Percentiles rank a stretch among this genome's conserved stretches.
These are phyloP conservation scores for Conringia planisiliqua DNA, from an alignment of 345 rosid genomes.

Conservation along the genomic window DNA sequence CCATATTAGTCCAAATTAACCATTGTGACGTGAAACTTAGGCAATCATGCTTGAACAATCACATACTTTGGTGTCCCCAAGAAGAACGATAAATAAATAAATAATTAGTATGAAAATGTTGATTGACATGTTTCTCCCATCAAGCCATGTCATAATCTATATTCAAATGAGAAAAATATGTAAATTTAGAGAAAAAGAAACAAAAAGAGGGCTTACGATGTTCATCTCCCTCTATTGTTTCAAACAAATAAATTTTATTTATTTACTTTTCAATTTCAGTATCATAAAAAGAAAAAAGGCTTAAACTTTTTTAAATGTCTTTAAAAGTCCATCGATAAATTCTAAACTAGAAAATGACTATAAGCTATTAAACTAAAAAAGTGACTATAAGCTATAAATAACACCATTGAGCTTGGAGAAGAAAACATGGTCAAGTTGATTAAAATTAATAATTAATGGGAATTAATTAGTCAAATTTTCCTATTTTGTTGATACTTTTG, in stretches of 20 bases:
- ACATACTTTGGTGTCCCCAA: slow-evolving; percentile 10
- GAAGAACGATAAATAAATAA: neutral
- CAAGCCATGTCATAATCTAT: neutral
- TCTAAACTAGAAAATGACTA: neutral
- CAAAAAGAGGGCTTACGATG: neutral
- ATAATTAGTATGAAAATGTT: neutral
- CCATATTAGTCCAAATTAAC: neutral
- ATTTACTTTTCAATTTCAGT: neutral
- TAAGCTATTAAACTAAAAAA: neutral
- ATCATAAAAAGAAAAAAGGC: neutral
- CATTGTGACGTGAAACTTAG: slow-evolving; percentile 28
- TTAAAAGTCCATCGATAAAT: neutral
- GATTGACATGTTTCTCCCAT: slow-evolving; percentile 2
- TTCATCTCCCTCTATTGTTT: neutral
- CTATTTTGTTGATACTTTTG: neutral
- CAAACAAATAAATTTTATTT: neutral
- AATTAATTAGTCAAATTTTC: neutral
- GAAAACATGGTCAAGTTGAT: neutral
- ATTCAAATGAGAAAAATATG: neutral
- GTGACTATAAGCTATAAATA: too few relatives aligned
- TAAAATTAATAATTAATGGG: neutral
- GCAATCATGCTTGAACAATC: slow-evolving; percentile 10
- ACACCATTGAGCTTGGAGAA: neutral
- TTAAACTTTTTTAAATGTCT: too few relatives aligned
- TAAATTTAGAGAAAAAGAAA: neutral